Evolutionary conservation across 2,329 filamentous ascomycete genomes (phyloP), one percentile per base, ranked within the genome.

Genomic region (Pseudophaeomoniella oleicola): DNA sequence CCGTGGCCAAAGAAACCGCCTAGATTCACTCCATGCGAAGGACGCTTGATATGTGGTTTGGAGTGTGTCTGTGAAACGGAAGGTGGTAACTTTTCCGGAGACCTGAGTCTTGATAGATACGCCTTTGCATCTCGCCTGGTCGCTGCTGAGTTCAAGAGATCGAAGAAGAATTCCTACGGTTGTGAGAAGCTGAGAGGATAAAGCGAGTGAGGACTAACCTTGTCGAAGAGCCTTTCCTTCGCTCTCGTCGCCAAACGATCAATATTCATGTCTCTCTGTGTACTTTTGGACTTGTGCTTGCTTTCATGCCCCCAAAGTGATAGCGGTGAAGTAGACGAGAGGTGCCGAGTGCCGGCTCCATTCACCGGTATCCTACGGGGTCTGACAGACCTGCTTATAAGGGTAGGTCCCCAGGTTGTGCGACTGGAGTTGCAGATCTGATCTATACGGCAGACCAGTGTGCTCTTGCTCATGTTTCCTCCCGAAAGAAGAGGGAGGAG

Each of bases 81-180:
- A 44, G 47, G 43, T 58, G 40, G 47, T 49, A 34, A 44, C 43
- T 37, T 50, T 55, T 44, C 50, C 36, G 53, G 42, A 5, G 62
- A 59, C 35, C 75, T 78, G 55, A 94, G 93, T 42, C 85, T 87
- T 47, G 90, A 81, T 12, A 98, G 69, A 53, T 94, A 98, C 27
- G 83, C 78, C 57, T 82, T 87, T 34, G 87, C 86, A 62, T 98
- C 90, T 49, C 90, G 77, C 58, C 87, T 93, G 0, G 88, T 94
- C 4, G 87, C 82, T 9, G 86, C 85, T 13, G 87, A 85, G 50
- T 83, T 84, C 19, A 98, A 67, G 3, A 96, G 73, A 12, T 85
- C 87, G 19, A 92, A 69, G 48, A 93, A 78, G 50, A 94, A 81
- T 52, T 94, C 84, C 79, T 86, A 45, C 19, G 12, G 19, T 13